A percentile compares a stretch with the other conserved stretches of the same genome.
Conservation (phyloP, 495 filamentous ascomycete genomes). For the Penicillium ucsense region DNA sequence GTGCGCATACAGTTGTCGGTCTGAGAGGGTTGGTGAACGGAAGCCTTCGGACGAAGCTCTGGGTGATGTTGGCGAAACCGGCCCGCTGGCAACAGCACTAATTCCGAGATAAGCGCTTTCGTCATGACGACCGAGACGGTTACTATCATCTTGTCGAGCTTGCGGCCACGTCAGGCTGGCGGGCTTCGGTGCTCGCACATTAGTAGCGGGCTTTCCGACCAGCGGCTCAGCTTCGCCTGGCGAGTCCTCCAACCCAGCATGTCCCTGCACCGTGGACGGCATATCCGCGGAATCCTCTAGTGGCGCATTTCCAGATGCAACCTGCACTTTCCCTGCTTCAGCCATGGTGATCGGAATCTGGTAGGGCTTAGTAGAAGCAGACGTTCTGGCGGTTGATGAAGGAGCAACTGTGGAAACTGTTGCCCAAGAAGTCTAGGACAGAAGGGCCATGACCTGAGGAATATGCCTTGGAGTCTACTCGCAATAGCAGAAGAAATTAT, state of each 20-base stretch:
- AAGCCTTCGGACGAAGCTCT: constrained; percentile 29
- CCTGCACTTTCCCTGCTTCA: background rate
- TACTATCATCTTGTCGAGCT: constrained; percentile 4
- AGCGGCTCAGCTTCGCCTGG: constrained; percentile 3
- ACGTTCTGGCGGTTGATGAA: no score
- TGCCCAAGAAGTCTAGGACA: constrained; percentile 4
- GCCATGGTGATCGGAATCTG: constrained; percentile 6
- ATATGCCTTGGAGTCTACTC: background rate
- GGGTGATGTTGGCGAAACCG: constrained; percentile 17
- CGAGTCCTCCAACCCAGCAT: background rate
- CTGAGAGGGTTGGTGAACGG: constrained; percentile 12
- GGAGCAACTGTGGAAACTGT: constrained; percentile 5
- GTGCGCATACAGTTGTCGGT: constrained; percentile 26
- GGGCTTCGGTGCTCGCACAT: constrained; percentile 14
- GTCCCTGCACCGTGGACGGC: background rate
- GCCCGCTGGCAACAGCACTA: constrained; percentile 7
- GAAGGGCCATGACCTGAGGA: constrained; percentile 12
- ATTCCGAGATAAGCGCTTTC: background rate
- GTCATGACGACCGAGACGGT: constrained; percentile 1
- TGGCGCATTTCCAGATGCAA: constrained; percentile 1
- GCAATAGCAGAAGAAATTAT: no score
- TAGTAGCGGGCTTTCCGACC: constrained; percentile 2
- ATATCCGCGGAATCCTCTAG: background rate
- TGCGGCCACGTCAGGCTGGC: constrained; percentile 11
- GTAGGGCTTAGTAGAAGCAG: background rate